phyloP scores from a whole-genome alignment of 2,329 filamentous ascomycete genomes.

The Gnomoniopsis sp. region DNA sequence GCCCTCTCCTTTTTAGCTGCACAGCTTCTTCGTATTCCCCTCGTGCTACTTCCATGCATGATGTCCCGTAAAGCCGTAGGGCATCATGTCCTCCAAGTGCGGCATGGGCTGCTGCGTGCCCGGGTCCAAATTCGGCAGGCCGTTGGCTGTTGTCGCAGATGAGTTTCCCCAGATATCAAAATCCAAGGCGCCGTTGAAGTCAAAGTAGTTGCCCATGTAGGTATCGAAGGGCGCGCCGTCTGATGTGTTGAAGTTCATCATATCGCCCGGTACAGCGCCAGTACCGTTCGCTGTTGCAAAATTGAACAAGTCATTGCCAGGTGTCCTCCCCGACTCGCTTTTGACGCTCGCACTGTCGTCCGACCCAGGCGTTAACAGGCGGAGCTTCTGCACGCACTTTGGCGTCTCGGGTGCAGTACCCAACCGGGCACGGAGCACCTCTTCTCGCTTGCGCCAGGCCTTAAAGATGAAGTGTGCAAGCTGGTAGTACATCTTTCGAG shows the following conservation, averaged over 20 bases:
- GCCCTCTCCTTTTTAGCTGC: neutral
- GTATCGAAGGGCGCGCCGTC: conserved; percentile 35
- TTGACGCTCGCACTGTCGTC: conserved; percentile 30
- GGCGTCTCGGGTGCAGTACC: conserved; percentile 40
- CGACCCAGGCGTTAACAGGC: conserved; percentile 34
- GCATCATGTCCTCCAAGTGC: conserved; percentile 16
- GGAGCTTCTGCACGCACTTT: conserved; percentile 42
- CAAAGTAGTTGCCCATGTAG: conserved; percentile 41
- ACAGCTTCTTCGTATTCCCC: too few relatives aligned
- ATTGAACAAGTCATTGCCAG: conserved; percentile 9
- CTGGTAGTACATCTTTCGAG: conserved; percentile 39
- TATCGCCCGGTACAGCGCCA: neutral
- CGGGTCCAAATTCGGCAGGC: neutral
- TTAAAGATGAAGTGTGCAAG: conserved; percentile 47
- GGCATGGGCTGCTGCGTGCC: neutral
- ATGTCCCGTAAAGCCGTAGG: conserved; percentile 19
- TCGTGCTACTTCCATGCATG: neutral
- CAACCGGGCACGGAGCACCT: conserved; percentile 28
- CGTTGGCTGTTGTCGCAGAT: conserved; percentile 6
- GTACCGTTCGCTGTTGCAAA: neutral
- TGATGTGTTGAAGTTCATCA: conserved; percentile 3
- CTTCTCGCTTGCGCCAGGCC: conserved; percentile 51
- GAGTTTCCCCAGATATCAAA: conserved; percentile 42
- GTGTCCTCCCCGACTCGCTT: conserved; percentile 22
- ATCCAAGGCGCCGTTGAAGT: conserved; percentile 37